These are phyloP conservation scores for Mycena pura DNA, from an alignment of 768 basidiomycete genomes.

Conservation along the genomic window DNA sequence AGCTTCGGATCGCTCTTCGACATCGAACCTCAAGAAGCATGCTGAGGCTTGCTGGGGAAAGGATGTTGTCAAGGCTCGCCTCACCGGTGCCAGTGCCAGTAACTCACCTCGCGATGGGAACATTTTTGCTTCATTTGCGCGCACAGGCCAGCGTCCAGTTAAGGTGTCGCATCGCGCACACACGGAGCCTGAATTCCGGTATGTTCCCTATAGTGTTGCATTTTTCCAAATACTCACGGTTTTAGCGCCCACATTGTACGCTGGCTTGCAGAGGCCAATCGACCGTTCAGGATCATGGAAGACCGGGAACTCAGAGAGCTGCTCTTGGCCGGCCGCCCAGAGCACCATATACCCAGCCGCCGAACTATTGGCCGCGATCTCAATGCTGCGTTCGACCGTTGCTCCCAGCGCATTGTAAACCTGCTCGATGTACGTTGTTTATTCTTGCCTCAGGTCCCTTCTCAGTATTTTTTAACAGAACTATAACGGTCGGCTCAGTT, in stretches of 20 bases:
- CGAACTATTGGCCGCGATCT: slow-evolving; percentile 31
- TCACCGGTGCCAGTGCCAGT: neutral
- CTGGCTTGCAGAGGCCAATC: slow-evolving; percentile 35
- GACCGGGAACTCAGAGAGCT: slow-evolving; percentile 35
- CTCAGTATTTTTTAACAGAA: slow-evolving; percentile 19
- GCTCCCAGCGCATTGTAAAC: slow-evolving; percentile 18
- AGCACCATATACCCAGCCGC: slow-evolving; percentile 28
- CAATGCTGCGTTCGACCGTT: slow-evolving; percentile 21
- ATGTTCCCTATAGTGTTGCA: neutral
- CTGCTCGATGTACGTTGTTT: slow-evolving; percentile 16
- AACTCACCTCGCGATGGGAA: neutral
- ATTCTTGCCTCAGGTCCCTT: too few relatives aligned
- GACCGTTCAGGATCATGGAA: slow-evolving; percentile 33
- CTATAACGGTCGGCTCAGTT: slow-evolving; percentile 34
- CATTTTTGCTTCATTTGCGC: slow-evolving; percentile 19
- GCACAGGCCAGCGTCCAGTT: slow-evolving; percentile 19
- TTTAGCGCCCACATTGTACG: slow-evolving; percentile 30
- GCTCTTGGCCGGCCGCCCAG: slow-evolving; percentile 35
- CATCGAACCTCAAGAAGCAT: slow-evolving; percentile 7
- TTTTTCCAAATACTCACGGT: neutral
- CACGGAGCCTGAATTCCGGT: slow-evolving; percentile 15
- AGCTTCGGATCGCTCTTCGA: neutral
- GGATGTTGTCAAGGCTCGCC: neutral
- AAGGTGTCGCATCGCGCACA: slow-evolving; percentile 14
- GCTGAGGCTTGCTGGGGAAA: neutral